These are phyloP conservation scores for Ananas comosus DNA, from an alignment of 176 grass and related monocot species.

Conservation along the genomic window DNA sequence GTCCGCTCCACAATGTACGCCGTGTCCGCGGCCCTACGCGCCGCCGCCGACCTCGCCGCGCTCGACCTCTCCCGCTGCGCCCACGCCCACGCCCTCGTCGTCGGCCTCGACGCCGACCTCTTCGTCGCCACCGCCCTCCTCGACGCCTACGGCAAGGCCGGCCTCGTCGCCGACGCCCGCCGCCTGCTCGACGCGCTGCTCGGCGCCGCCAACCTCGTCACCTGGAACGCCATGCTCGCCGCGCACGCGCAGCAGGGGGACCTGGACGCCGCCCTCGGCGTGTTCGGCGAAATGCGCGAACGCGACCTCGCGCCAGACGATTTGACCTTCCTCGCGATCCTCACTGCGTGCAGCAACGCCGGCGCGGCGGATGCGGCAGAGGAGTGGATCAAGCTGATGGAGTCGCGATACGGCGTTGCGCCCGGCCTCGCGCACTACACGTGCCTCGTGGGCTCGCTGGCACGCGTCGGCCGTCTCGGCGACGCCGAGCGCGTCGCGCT, in stretches of 20 bases:
- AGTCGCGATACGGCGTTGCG: constrained; percentile 11
- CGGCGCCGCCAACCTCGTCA: constrained; percentile 19
- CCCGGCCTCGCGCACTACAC: constrained; percentile 42
- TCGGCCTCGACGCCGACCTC: constrained; percentile 23
- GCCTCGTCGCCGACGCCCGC: constrained; percentile 17
- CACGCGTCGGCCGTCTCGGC: constrained; percentile 22
- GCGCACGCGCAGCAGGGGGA: constrained; percentile 31
- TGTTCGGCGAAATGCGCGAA: constrained; percentile 29
- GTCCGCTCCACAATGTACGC: constrained; percentile 29
- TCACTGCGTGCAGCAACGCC: constrained; percentile 39
- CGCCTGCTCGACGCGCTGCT: constrained; percentile 26
- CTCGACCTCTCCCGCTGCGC: constrained; percentile 25
- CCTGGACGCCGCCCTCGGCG: neutral
- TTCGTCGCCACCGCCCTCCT: constrained; percentile 27
- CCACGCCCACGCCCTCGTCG: constrained; percentile 29
- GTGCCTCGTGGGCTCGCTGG: constrained; percentile 35
- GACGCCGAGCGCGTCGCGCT: constrained; percentile 21
- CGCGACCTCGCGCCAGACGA: constrained; percentile 14
- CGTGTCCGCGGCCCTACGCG: constrained; percentile 22
- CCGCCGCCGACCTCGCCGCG: constrained; percentile 20
- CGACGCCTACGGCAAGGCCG: constrained; percentile 42
- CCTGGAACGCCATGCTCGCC: constrained; percentile 32
- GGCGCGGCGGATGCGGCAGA: constrained; percentile 19
- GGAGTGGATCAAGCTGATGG: constrained; percentile 34
- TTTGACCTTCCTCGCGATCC: constrained; percentile 31